Percentiles rank a stretch among this genome's conserved stretches.
phyloP scores from a whole-genome alignment of 495 filamentous ascomycete genomes.

The Penicillium steckii region DNA sequence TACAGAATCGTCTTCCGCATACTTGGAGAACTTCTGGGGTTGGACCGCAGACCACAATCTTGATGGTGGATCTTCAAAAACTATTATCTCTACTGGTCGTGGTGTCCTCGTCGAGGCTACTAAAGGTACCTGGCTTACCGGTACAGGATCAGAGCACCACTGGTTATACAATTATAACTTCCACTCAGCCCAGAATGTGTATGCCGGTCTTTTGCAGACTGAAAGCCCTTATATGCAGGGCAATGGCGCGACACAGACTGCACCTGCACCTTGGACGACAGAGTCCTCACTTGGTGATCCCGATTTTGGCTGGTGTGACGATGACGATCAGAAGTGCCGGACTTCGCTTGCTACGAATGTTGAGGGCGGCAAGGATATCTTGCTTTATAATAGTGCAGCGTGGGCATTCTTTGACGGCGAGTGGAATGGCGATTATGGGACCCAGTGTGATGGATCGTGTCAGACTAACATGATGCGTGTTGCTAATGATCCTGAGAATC shows the following conservation, averaged over 20 bases:
- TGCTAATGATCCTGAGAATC: constrained; percentile 20
- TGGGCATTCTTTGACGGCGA: constrained; percentile 52
- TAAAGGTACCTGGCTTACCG: constrained; percentile 41
- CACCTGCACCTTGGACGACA: constrained; percentile 45
- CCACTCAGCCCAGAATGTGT: constrained; percentile 45
- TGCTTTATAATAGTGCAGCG: constrained; percentile 53
- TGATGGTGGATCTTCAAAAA: constrained; percentile 30
- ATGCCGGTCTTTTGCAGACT: constrained; percentile 42
- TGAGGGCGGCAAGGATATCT: constrained; percentile 43
- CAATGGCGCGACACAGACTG: constrained; percentile 24
- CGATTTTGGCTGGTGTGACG: constrained; percentile 32
- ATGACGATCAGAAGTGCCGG: constrained; percentile 35
- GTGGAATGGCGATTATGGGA: constrained; percentile 21
- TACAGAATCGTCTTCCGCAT: constrained; percentile 43
- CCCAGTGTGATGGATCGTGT: constrained; percentile 38
- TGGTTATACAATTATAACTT: constrained; percentile 54
- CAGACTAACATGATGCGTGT: constrained; percentile 44
- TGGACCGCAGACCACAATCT: constrained; percentile 58
- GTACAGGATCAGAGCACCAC: constrained; percentile 46
- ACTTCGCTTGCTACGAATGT: constrained; percentile 43
- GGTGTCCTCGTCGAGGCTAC: constrained; percentile 50
- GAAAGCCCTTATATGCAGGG: constrained; percentile 53
- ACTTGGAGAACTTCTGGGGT: constrained; percentile 59
- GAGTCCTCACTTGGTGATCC: constrained; percentile 40
- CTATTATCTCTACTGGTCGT: constrained; percentile 50